Conservation (phyloP, 192 early-diverging fungal genomes). For the Linderina pennispora region DNA sequence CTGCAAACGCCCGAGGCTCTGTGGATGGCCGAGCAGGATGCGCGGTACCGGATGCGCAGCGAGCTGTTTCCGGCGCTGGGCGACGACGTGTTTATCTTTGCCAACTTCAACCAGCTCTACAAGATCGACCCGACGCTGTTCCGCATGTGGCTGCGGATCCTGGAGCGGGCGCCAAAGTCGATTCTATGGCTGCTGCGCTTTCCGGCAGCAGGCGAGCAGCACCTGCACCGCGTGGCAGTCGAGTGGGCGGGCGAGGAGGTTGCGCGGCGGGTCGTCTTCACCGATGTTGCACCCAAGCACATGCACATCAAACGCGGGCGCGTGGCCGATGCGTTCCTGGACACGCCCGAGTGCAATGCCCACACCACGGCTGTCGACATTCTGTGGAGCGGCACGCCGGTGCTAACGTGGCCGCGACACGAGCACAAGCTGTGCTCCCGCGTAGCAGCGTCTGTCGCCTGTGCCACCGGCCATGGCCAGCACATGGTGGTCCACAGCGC, state of each 20-base stretch:
- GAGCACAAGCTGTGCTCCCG: conserved; percentile 87
- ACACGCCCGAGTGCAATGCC: conserved; percentile 95
- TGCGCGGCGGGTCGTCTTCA: conserved; percentile 77
- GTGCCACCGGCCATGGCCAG: conserved; percentile 68
- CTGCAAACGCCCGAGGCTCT: conserved; percentile 32
- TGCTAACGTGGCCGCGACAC: conserved; percentile 83
- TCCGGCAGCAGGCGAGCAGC: conserved; percentile 78
- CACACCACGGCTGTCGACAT: conserved; percentile 96
- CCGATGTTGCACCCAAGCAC: conserved; percentile 77
- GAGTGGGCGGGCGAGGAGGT: conserved; percentile 72
- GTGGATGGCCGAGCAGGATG: conserved; percentile 76
- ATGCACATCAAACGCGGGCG: conserved; percentile 89
- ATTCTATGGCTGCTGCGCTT: conserved; percentile 91
- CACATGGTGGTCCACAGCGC: conserved; percentile 62
- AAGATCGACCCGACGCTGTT: conserved; percentile 92
- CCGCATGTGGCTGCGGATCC: conserved; percentile 76
- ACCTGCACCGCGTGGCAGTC: conserved; percentile 63
- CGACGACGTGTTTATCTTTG: conserved; percentile 86
- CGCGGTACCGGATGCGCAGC: conserved; percentile 76
- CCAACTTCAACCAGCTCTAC: conserved; percentile 96
- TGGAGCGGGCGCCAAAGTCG: conserved; percentile 72
- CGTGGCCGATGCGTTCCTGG: conserved; percentile 86
- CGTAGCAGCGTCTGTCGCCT: conserved; percentile 81
- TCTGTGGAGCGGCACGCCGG: conserved; percentile 89
- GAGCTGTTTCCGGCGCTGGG: conserved; percentile 77